These are phyloP conservation scores for Tuber aestivum DNA, from an alignment of 495 filamentous ascomycete species.

Conservation along the genomic window DNA sequence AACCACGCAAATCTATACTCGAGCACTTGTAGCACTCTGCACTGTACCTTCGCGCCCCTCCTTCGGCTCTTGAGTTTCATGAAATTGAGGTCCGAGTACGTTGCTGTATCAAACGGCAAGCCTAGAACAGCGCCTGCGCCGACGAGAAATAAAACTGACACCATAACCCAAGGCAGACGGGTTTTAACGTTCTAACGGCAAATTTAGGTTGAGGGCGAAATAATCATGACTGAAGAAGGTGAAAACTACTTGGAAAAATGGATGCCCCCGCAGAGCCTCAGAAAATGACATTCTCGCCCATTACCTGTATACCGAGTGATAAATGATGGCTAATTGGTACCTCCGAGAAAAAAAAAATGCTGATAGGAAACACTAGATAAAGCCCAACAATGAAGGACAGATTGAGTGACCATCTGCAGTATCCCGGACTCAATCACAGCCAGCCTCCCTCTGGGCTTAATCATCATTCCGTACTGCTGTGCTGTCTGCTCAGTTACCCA, in stretches of 20 bases:
- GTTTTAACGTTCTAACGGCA: not conserved
- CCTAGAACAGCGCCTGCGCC: not conserved
- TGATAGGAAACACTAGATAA: not conserved
- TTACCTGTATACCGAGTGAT: conserved; percentile 2
- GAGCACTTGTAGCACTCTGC: not conserved
- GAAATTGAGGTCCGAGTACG: not conserved
- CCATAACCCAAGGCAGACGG: not conserved
- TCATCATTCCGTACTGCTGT: not conserved
- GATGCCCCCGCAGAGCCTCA: not conserved
- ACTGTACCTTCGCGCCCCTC: not conserved
- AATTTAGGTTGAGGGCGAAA: not conserved
- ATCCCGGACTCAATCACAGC: not conserved
- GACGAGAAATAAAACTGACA: not conserved
- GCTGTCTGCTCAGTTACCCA: not conserved
- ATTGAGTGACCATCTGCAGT: not conserved
- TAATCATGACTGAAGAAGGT: not conserved
- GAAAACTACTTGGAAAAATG: not conserved
- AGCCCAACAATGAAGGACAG: no score
- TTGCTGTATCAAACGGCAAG: not conserved
- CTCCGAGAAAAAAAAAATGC: not conserved
- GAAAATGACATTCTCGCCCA: not conserved
- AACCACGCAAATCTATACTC: not conserved
- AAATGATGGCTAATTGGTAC: not conserved
- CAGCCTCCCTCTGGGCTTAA: not conserved
- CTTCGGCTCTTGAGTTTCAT: not conserved